Percentiles rank a stretch among this genome's conserved stretches.
Evolutionary conservation across 2,329 filamentous ascomycete species (phyloP).

Genomic region (Endothia cerciana): DNA sequence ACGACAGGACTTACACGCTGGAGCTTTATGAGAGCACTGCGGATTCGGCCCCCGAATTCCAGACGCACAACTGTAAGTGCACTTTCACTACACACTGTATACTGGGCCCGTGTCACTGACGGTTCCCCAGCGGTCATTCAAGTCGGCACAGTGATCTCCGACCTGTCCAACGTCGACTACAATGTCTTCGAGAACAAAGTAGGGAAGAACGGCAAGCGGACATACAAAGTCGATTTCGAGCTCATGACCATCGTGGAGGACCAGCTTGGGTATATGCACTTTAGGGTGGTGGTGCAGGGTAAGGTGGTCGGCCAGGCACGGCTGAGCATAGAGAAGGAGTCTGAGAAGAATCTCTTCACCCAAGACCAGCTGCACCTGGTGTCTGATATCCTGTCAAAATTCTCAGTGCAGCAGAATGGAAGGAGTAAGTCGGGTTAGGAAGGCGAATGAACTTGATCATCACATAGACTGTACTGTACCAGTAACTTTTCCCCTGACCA

Average conservation of each 20-base stretch:
- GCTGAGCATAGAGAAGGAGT: constrained; percentile 13
- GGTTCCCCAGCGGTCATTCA: background rate
- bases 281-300: constrained; percentile 6
- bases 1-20: constrained; percentile 1
- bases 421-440: background rate
- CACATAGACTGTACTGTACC: background rate
- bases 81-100: background rate
- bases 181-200: constrained; percentile 5
- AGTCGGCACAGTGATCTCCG: constrained; percentile 13
- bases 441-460: background rate
- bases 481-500: too few species aligned
- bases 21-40: constrained; percentile 12
- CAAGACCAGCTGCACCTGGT: constrained; percentile 1
- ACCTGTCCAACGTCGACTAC: constrained; percentile 10
- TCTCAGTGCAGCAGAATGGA: constrained; percentile 2
- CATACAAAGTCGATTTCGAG: constrained; percentile 12
- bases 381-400: background rate
- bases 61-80: constrained; percentile 5
- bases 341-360: background rate
- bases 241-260: constrained; percentile 3
- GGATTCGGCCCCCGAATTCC: constrained; percentile 1
- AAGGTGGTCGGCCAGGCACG: constrained; percentile 8
- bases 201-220: background rate
- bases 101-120: background rate
- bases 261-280: constrained; percentile 13